phyloP scores from a whole-genome alignment of 129 eudicot genomes.

The Lonicera japonica region DNA sequence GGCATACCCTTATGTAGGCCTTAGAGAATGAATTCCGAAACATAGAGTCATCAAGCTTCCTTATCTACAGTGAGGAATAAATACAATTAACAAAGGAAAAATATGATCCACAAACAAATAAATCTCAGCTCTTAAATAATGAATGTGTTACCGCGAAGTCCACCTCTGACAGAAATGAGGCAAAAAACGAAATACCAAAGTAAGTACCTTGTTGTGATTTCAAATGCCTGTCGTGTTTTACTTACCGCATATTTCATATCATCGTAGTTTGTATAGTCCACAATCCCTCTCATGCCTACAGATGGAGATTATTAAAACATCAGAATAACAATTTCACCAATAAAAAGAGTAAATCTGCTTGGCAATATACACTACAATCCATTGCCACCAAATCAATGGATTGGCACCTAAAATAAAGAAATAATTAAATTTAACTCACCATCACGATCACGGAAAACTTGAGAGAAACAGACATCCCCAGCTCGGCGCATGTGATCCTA shows the following conservation, averaged over 20 bases:
- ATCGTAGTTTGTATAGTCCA: constrained; percentile 82
- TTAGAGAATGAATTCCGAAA: constrained; percentile 66
- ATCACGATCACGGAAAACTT: constrained; percentile 83
- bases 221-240: neutral
- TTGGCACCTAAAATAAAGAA: neutral
- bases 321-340: neutral
- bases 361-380: neutral
- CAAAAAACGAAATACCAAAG: too few relatives aligned
- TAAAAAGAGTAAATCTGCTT: too few relatives aligned
- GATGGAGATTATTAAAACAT: neutral
- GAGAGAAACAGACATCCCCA: constrained; percentile 94
- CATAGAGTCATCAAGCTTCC: constrained; percentile 81
- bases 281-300: constrained; percentile 81
- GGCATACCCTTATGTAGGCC: constrained; percentile 66
- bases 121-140: too few relatives aligned
- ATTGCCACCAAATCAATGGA: neutral
- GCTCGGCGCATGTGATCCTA: constrained; percentile 99
- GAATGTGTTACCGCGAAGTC: too few relatives aligned
- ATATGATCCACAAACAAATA: too few relatives aligned
- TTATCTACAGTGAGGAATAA: constrained; percentile 38
- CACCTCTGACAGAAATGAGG: too few relatives aligned
- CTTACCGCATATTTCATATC: constrained; percentile 95
- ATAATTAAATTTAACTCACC: constrained; percentile 22
- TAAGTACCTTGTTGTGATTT: too few relatives aligned
- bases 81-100: neutral